Percentiles rank a stretch among this genome's conserved stretches.
Evolutionary conservation across 768 basidiomycete genomes (phyloP).

Genomic region (Psilocybe cubensis): DNA sequence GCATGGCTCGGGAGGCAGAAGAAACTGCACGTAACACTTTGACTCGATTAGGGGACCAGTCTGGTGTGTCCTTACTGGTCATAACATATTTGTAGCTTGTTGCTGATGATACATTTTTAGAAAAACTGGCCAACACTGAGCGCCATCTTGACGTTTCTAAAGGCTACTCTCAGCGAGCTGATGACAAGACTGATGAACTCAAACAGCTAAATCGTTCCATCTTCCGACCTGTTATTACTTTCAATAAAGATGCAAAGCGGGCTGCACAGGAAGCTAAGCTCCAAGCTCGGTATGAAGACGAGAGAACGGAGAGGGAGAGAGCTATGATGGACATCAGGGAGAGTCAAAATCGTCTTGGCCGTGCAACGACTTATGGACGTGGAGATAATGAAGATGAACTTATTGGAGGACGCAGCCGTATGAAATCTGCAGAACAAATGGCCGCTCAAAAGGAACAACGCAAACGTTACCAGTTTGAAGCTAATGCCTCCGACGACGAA

Average conservation of each 20-base stretch:
- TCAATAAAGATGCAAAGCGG: slow-evolving; percentile 93
- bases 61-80: slow-evolving; percentile 59
- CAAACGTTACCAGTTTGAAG: slow-evolving; percentile 90
- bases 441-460: slow-evolving; percentile 67
- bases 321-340: slow-evolving; percentile 87
- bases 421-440: slow-evolving; percentile 54
- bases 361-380: slow-evolving; percentile 66
- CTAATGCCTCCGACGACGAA: slow-evolving; percentile 89
- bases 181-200: slow-evolving; percentile 91
- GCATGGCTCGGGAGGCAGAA: slow-evolving; percentile 94
- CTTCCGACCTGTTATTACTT: slow-evolving; percentile 89
- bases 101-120: slow-evolving; percentile 36
- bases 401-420: slow-evolving; percentile 42
- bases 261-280: slow-evolving; percentile 85
- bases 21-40: slow-evolving; percentile 92
- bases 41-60: slow-evolving; percentile 85
- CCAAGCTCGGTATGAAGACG: slow-evolving; percentile 84
- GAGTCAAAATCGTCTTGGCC: slow-evolving; percentile 83
- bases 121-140: slow-evolving; percentile 92
- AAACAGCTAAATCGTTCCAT: slow-evolving; percentile 95
- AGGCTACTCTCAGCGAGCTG: slow-evolving; percentile 84
- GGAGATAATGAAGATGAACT: slow-evolving; percentile 48
- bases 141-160: slow-evolving; percentile 93
- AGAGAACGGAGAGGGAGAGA: slow-evolving; percentile 81
- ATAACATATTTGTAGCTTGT: slow-evolving; percentile 5